Evolutionary conservation across 768 basidiomycete genomes (phyloP).

Genomic region (Kwoniella bestiolae): DNA sequence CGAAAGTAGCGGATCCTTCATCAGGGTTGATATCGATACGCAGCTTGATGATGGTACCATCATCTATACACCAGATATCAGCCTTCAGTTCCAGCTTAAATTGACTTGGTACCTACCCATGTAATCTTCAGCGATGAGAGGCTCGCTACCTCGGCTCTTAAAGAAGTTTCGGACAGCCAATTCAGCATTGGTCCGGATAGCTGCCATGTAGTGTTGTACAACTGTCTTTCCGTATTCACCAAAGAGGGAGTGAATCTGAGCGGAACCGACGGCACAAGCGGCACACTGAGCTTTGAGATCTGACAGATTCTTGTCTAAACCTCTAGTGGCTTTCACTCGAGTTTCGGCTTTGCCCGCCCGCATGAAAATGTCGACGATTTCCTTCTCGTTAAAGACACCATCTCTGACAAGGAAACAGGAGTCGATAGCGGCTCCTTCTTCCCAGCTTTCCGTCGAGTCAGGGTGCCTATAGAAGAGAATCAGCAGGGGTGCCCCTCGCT

Average conservation of each 20-base stretch:
- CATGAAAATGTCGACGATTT: slow-evolving; percentile 77
- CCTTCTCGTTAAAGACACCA: slow-evolving; percentile 77
- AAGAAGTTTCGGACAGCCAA: slow-evolving; percentile 80
- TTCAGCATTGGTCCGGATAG: slow-evolving; percentile 85
- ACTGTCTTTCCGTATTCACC: slow-evolving; percentile 81
- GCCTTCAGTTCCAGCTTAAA: slow-evolving; percentile 61
- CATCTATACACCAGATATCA: slow-evolving; percentile 71
- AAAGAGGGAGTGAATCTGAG: slow-evolving; percentile 81
- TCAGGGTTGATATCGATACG: slow-evolving; percentile 75
- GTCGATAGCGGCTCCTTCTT: slow-evolving; percentile 90
- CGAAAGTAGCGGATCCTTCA: slow-evolving; percentile 77
- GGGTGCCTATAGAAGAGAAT: slow-evolving; percentile 82
- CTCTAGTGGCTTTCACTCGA: slow-evolving; percentile 29
- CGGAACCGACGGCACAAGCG: slow-evolving; percentile 80
- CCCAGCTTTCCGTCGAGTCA: slow-evolving; percentile 83
- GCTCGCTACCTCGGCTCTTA: slow-evolving; percentile 64
- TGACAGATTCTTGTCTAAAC: background rate
- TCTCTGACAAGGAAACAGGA: slow-evolving; percentile 88
- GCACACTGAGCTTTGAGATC: slow-evolving; percentile 58
- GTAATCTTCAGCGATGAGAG: slow-evolving; percentile 65
- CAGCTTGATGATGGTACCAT: slow-evolving; percentile 59
- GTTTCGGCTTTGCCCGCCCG: slow-evolving; percentile 58
- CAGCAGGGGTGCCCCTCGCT: slow-evolving; percentile 66
- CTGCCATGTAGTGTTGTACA: slow-evolving; percentile 85
- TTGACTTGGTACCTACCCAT: slow-evolving; percentile 64